phyloP scores from a whole-genome alignment of 345 rosid species.

The Carallia brachiata region DNA sequence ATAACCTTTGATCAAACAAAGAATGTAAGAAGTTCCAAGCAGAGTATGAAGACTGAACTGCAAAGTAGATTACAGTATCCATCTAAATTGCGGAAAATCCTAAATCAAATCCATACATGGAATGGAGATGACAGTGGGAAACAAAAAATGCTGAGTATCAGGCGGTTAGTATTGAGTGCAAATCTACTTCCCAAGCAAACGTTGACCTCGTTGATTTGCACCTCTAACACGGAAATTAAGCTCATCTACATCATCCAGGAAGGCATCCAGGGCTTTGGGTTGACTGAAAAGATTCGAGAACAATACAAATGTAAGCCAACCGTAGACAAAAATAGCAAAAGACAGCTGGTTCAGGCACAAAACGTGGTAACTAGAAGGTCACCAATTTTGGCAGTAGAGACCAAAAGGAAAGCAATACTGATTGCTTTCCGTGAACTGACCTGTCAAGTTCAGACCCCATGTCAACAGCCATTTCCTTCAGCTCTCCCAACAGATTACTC shows the following conservation, averaged over 20 bases:
- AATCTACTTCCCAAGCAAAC: conserved; percentile 69
- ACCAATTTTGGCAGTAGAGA: no score
- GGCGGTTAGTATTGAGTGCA: background rate
- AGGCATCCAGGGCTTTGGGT: conserved; percentile 55
- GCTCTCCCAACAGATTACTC: conserved; percentile 64
- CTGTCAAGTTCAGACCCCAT: conserved; percentile 82
- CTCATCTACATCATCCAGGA: conserved; percentile 65
- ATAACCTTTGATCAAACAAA: no score
- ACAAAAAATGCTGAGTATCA: background rate
- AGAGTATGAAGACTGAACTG: background rate
- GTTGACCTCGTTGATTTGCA: conserved; percentile 61
- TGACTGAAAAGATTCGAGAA: conserved; percentile 46
- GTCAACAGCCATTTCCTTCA: conserved; percentile 80
- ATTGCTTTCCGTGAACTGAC: conserved; percentile 29
- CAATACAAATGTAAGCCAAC: background rate
- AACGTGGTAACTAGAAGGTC: background rate
- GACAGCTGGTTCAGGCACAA: background rate
- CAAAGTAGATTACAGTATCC: background rate
- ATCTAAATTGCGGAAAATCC: background rate
- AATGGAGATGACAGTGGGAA: background rate
- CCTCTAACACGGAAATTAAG: conserved; percentile 56
- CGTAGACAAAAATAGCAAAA: no score
- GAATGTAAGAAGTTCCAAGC: no score
- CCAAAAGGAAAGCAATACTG: no score
- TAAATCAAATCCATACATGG: conserved; percentile 12